Conservation (phyloP, 2,329 filamentous ascomycete genomes). For the Eurotiales sp. region DNA sequence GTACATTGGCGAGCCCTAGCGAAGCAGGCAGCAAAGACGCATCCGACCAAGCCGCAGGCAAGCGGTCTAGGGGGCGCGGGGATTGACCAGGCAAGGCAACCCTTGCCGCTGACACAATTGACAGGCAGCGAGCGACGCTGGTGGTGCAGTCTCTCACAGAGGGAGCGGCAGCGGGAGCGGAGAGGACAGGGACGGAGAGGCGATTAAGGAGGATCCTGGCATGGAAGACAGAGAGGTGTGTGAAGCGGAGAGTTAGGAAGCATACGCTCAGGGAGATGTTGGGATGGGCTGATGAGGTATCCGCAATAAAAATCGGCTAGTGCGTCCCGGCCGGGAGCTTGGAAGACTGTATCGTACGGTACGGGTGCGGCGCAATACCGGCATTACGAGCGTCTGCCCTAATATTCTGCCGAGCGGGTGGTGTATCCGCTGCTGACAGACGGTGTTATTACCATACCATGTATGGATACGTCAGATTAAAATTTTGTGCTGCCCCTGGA, state of each 20-base stretch:
- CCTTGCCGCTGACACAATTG: constrained; percentile 10
- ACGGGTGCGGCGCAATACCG: not conserved
- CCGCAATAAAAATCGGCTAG: not conserved
- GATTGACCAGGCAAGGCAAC: constrained; percentile 6
- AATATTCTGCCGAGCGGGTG: not conserved
- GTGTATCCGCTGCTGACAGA: not conserved
- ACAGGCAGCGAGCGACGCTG: not conserved
- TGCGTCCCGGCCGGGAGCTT: not conserved
- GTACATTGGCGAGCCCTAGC: constrained; percentile 3
- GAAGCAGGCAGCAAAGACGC: constrained; percentile 1
- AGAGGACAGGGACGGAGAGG: not conserved
- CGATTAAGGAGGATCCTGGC: constrained; percentile 6
- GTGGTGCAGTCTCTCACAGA: not conserved
- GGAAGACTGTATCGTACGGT: not conserved
- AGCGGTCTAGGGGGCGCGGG: constrained; percentile 14
- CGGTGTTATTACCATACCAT: not conserved
- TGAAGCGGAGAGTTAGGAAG: constrained; percentile 2
- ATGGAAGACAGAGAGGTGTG: constrained; percentile 12
- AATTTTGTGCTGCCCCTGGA: constrained; percentile 10
- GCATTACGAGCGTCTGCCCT: no score
- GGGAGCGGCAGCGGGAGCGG: not conserved
- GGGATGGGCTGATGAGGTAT: not conserved
- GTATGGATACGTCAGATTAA: not conserved
- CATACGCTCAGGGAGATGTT: not conserved
- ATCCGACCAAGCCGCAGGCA: constrained; percentile 13